phyloP scores from a whole-genome alignment of 2,329 filamentous ascomycete species.

The Colletotrichum sp. region DNA sequence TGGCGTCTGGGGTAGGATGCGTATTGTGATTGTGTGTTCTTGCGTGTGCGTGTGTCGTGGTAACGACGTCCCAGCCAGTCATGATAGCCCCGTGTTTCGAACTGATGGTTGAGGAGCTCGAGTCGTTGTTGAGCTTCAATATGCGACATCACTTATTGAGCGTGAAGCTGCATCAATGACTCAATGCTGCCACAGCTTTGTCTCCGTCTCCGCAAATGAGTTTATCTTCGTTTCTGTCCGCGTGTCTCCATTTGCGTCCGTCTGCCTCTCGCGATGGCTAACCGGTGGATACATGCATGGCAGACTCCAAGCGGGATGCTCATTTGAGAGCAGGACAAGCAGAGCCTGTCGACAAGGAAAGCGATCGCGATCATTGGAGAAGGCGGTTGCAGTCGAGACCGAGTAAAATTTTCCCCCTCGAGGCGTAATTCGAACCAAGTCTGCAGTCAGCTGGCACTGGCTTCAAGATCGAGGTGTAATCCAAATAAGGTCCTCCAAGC shows the following conservation, averaged over 20 bases:
- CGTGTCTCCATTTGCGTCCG: background rate
- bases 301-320: background rate
- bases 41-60: background rate
- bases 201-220: background rate
- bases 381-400: background rate
- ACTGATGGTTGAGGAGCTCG: background rate
- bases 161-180: background rate
- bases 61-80: slow-evolving; percentile 1
- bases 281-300: background rate
- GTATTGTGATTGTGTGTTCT: background rate
- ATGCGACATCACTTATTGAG: background rate
- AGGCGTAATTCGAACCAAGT: background rate
- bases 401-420: background rate
- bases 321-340: background rate
- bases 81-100: slow-evolving; percentile 13
- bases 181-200: background rate
- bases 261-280: background rate
- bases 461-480: background rate
- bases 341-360: background rate
- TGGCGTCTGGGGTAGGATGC: background rate
- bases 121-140: background rate
- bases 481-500: background rate
- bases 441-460: background rate
- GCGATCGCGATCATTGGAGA: background rate
- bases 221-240: background rate